Percentiles rank a stretch among this genome's conserved stretches.
phyloP scores from a whole-genome alignment of 2,329 filamentous ascomycete species.

The Colletotrichum tofieldiae region DNA sequence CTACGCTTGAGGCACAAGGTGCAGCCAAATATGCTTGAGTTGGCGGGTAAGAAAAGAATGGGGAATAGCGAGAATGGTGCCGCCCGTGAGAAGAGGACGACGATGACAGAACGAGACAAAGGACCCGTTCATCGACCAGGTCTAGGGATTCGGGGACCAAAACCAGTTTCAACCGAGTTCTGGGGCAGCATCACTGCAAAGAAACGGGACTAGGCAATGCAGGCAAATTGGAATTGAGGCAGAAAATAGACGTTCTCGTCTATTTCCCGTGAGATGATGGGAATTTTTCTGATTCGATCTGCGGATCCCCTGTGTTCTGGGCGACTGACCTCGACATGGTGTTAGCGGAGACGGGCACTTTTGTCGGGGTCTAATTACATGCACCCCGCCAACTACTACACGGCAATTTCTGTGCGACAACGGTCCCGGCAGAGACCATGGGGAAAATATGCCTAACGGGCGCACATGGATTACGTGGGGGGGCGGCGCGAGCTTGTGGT shows the following conservation, averaged over 20 bases:
- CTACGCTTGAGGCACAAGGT: background rate
- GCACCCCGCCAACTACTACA: conserved; percentile 38
- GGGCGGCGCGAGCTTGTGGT: background rate
- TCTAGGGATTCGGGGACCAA: conserved; percentile 14
- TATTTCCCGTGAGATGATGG: conserved; percentile 4
- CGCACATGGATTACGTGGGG: background rate
- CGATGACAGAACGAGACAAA: conserved; percentile 1
- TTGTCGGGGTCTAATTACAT: conserved; percentile 38
- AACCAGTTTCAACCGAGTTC: conserved; percentile 9
- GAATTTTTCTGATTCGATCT: conserved; percentile 13
- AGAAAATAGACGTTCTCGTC: background rate
- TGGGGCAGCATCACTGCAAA: background rate
- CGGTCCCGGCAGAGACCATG: conserved; percentile 19
- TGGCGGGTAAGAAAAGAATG: background rate
- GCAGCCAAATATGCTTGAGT: background rate
- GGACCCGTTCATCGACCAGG: conserved; percentile 8
- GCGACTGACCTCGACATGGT: background rate
- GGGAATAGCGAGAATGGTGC: too few species aligned
- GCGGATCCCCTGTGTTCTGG: background rate
- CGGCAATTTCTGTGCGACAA: conserved; percentile 36
- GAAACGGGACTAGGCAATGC: background rate
- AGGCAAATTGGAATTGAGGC: conserved; percentile 9
- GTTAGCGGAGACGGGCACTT: conserved; percentile 34
- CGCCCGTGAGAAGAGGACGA: conserved; percentile 5
- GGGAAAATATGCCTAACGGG: conserved; percentile 20